Base-by-base conservation (phyloP, 352 stramenopile genomes). In the Globisporangium splendens region DNA sequence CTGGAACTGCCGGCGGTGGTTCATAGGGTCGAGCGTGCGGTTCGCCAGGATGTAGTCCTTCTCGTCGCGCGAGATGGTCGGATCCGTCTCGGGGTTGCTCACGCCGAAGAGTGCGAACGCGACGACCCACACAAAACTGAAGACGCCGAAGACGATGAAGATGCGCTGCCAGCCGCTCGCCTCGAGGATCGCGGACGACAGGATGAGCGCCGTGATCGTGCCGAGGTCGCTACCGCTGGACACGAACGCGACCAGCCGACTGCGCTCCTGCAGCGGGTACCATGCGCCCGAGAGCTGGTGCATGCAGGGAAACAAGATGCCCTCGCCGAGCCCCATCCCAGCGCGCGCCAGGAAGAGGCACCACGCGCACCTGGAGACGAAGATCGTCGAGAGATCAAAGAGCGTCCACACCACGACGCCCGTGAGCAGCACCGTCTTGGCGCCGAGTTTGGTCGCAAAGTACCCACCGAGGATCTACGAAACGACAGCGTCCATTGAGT, bases 261-360 rank as follows among this genome's bases (percentile, higher is more conserved):
- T 94, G 49, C 84, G 78, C 56, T 93, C 83, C 43, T 90, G 80
- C 15, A 90, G 59, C 8, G 86, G 86, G 54, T 93, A 95, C 84
- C 83, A 94, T 20, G 84, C 76, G 28, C 79, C 76, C n/a, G 81
- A 70, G 62, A 95, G 83, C 69, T 93, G 82, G 53, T 95, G 84
- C 86, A 95, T 92, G 52, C 84, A 95, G 31, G 86, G 86, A 52
- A 95, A 95, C 35, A 95, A 62, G 46, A 95, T 92, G 35, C 86
- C 86, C 53, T 95, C 86, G 51, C 86, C 86, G 28, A 95, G 72
- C 1, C 86, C 86, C 86, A 95, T 95, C 13, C 79, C 81, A 1
- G 76, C 75, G 54, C 86, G 84, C 15, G 79, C 84, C 42, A 92
- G 65, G 63, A 88, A 94, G 24, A 95, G 71, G n/a, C 70, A 75